Conservation (phyloP, 371 early-diverging fungal genomes). For the Cladochytrium tenue region DNA sequence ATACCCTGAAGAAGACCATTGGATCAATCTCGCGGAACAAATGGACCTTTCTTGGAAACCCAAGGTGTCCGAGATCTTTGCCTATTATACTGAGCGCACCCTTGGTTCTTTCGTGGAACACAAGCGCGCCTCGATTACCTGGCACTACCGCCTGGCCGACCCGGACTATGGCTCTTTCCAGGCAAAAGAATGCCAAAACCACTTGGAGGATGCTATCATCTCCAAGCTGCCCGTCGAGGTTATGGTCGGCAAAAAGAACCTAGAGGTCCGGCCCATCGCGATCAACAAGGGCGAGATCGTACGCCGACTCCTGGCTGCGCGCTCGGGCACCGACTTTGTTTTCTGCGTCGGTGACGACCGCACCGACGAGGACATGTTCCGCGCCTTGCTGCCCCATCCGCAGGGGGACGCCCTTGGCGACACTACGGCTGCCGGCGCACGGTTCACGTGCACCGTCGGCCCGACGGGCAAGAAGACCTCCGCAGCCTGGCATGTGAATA, state of each 20-base stretch:
- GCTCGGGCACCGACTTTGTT: slow-evolving; percentile 76
- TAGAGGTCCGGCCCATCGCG: slow-evolving; percentile 71
- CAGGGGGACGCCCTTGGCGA: no score
- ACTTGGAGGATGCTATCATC: slow-evolving; percentile 81
- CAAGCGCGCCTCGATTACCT: slow-evolving; percentile 79
- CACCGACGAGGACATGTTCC: slow-evolving; percentile 95
- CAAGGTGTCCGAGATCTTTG: slow-evolving; percentile 82
- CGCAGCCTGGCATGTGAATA: slow-evolving; percentile 74
- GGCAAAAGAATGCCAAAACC: slow-evolving; percentile 90
- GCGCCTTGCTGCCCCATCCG: no score
- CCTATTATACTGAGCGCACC: slow-evolving; percentile 88
- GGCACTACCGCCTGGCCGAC: slow-evolving; percentile 91
- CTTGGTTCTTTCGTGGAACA: slow-evolving; percentile 83
- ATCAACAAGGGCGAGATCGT: slow-evolving; percentile 87
- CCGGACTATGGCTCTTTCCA: slow-evolving; percentile 78
- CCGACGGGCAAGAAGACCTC: slow-evolving; percentile 75
- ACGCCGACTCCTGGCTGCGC: slow-evolving; percentile 64
- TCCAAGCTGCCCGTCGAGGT: slow-evolving; percentile 92
- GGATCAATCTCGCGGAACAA: slow-evolving; percentile 78
- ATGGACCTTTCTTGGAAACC: slow-evolving; percentile 85
- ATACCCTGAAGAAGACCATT: slow-evolving; percentile 60
- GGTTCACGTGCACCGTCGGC: slow-evolving; percentile 73
- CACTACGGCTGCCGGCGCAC: slow-evolving; percentile 33
- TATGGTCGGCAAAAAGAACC: slow-evolving; percentile 91
- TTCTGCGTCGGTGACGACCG: slow-evolving; percentile 94